Evolutionary conservation across 331 rosid genomes (phyloP).

Genomic region (Acacia concinna): DNA sequence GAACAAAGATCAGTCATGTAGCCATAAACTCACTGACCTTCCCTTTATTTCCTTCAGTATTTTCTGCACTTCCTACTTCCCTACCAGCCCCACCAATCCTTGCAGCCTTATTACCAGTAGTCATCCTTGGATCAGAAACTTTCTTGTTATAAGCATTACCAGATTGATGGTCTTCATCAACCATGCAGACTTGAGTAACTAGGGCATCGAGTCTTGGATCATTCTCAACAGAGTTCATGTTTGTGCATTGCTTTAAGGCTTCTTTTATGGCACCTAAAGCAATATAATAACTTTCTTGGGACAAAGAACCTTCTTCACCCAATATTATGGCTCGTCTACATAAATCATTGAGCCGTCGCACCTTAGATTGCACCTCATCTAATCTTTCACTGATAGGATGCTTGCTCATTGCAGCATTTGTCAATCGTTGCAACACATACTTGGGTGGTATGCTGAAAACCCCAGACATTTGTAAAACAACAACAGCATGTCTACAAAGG

Average conservation of each 20-base stretch:
- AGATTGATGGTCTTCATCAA: conserved; percentile 56
- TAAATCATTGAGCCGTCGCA: conserved; percentile 75
- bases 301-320: conserved; percentile 94
- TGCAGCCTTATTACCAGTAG: conserved; percentile 35
- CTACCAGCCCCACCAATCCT: conserved; percentile 51
- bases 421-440: conserved; percentile 83
- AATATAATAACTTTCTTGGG: conserved; percentile 77
- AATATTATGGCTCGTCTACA: conserved; percentile 87
- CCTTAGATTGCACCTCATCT: conserved; percentile 78
- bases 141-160: conserved; percentile 39
- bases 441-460: conserved; percentile 82
- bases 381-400: conserved; percentile 68
- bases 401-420: conserved; percentile 82
- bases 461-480: conserved; percentile 96
- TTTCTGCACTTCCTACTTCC: conserved; percentile 47
- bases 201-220: conserved; percentile 45
- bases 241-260: conserved; percentile 71
- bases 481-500: conserved; percentile 85
- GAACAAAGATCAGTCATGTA: conserved; percentile 19
- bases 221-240: conserved; percentile 52
- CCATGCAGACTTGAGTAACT: conserved; percentile 42
- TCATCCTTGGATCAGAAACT: conserved; percentile 45
- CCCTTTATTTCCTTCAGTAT: conserved; percentile 49
- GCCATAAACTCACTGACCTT: conserved; percentile 50
- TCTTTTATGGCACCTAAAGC: conserved; percentile 70